phyloP scores from a whole-genome alignment of 306 rosid species.

The Corylus avellana region DNA sequence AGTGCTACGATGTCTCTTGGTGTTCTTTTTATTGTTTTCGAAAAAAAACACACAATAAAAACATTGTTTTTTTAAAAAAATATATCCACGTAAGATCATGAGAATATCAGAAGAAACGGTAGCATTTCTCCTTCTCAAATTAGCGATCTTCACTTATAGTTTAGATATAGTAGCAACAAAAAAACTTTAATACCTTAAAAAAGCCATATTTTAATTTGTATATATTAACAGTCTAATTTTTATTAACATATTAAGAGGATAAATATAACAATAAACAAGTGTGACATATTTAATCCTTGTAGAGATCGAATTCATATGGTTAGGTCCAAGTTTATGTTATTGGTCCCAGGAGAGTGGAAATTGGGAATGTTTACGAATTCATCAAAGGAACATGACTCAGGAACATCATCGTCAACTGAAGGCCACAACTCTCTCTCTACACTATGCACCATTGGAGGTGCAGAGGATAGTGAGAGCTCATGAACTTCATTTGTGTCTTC shows the following conservation, averaged over 20 bases:
- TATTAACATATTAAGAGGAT: neutral
- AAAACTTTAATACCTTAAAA: neutral
- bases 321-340: slow-evolving; percentile 58
- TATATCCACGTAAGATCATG: too few relatives aligned
- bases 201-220: neutral
- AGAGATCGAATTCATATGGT: slow-evolving; percentile 39
- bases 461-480: slow-evolving; percentile 45
- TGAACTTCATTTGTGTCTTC: slow-evolving; percentile 27
- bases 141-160: too few relatives aligned
- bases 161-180: neutral
- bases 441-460: slow-evolving; percentile 14
- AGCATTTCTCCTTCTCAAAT: too few relatives aligned
- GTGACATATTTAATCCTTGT: neutral
- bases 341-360: slow-evolving; percentile 25
- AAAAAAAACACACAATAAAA: too few relatives aligned
- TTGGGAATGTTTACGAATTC: slow-evolving; percentile 3
- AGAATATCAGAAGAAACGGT: too few relatives aligned
- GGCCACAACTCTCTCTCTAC: slow-evolving; percentile 22
- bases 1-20: too few relatives aligned
- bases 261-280: neutral
- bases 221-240: neutral
- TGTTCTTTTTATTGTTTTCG: too few relatives aligned
- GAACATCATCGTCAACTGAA: slow-evolving; percentile 12
- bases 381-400: slow-evolving; percentile 31
- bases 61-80: too few relatives aligned